Base-by-base conservation (phyloP, 2,329 filamentous ascomycete species). In the Lasiodiplodia theobromae region DNA sequence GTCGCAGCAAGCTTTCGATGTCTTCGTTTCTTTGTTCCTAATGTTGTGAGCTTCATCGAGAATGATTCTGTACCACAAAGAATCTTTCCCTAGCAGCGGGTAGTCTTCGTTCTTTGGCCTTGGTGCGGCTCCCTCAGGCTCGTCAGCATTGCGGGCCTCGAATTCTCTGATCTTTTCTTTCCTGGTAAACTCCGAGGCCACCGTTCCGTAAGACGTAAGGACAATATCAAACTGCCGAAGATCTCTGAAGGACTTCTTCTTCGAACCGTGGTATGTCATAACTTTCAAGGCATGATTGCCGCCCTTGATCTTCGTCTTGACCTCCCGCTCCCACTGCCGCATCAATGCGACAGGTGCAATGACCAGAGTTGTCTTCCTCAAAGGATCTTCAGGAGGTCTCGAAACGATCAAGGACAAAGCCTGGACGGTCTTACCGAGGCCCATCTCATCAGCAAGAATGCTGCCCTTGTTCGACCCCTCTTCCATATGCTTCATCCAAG, bases 71-170 rank as follows among this genome's bases (percentile, higher is more conserved):
- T 91, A 87, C 84, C 91, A 94, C 63, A 82, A 82, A 70, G 83
- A 85, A 73, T 87, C 75, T 53, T 85, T 71, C 18, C 91, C 90
- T 37, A 94, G 79, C 10, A 94, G 79, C 4, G 51, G 23, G 23
- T 44, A 44, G 21, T 66, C 63, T 7, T 47, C 37, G 97, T 2
- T 94, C 94, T 74, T 91, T 11, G 88, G 21, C 94, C 90, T 80
- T 97, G 97, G 73, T 89, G 85, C 77, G 91, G 93, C 56, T 94
- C 94, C 77, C 97, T 97, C 81, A 97, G 97, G 0, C 92, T 94
- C 70, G 97, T 85, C 68, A 21, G 47, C 25, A 97, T 95, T 77
- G 97, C 97, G 84, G 97, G 97, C 0, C 93, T 94, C 6, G 94
- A 94, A 68, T 93, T 93, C 89, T 93, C 97, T 78, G 12, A 70